A percentile compares a stretch with the other conserved stretches of the same genome.
Conservation (phyloP, 140 eudicot species). For the Anethum foeniculum region DNA sequence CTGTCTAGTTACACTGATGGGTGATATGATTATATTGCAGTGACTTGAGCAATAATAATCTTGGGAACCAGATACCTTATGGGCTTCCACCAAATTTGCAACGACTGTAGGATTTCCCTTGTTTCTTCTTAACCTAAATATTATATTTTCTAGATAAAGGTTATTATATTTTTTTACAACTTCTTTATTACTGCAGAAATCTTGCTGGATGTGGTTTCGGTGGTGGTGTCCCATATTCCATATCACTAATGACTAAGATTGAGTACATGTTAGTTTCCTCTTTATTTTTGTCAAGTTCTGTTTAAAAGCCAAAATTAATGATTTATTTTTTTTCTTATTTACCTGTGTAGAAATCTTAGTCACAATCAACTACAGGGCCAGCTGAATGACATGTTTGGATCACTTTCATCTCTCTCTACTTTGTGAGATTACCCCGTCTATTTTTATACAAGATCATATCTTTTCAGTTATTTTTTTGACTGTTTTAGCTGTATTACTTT, state of each 20-base stretch:
- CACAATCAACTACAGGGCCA: constrained; percentile 66
- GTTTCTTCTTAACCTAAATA: background rate
- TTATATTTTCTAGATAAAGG: background rate
- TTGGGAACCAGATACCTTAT: constrained; percentile 75
- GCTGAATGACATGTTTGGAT: constrained; percentile 44
- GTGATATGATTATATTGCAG: constrained; percentile 37
- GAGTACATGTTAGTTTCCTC: constrained; percentile 52
- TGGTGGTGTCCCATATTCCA: constrained; percentile 71
- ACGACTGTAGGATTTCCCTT: constrained; percentile 35
- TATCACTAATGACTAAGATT: constrained; percentile 64
- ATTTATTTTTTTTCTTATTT: constrained; percentile 9
- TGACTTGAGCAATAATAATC: constrained; percentile 80
- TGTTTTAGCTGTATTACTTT: background rate
- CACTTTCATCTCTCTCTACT: constrained; percentile 60
- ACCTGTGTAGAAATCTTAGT: constrained; percentile 51
- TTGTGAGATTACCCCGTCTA: background rate
- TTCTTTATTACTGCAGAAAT: constrained; percentile 47
- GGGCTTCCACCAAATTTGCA: constrained; percentile 77
- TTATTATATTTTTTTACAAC: background rate
- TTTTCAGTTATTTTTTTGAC: background rate
- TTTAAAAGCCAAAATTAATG: background rate
- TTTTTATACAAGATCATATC: background rate
- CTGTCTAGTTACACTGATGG: background rate
- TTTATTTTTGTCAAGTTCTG: background rate
- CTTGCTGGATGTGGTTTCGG: constrained; percentile 65